These are phyloP conservation scores for Gaeumannomyces sp. DNA, from an alignment of 2,329 filamentous ascomycete species.

Conservation along the genomic window DNA sequence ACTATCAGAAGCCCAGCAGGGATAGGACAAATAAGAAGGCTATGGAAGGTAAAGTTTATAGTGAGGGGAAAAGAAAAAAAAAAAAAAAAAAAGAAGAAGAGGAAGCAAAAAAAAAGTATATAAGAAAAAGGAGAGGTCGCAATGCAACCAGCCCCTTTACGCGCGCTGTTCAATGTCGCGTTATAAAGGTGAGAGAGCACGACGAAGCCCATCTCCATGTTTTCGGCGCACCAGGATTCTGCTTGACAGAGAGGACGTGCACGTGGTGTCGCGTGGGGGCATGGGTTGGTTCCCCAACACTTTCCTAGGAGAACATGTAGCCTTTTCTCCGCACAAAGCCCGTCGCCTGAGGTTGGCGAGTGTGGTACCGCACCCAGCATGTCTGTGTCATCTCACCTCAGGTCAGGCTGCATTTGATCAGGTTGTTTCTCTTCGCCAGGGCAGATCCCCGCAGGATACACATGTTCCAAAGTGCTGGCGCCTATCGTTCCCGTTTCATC, in stretches of 20 bases:
- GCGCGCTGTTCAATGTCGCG: too few relatives aligned
- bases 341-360: not conserved
- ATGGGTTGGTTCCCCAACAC: not conserved
- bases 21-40: too few relatives aligned
- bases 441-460: conserved; percentile 6
- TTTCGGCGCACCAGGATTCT: too few relatives aligned
- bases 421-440: conserved; percentile 7
- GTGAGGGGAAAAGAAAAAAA: too few relatives aligned
- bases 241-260: not conserved
- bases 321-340: not conserved
- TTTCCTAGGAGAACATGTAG: not conserved
- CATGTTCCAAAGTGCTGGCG: conserved; percentile 6
- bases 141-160: too few relatives aligned
- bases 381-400: conserved; percentile 10
- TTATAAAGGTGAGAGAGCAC: not conserved
- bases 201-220: not conserved
- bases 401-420: conserved; percentile 6
- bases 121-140: too few relatives aligned
- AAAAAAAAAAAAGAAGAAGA: too few relatives aligned
- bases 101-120: too few relatives aligned
- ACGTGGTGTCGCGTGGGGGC: not conserved
- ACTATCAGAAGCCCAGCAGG: too few relatives aligned
- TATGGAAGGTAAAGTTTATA: too few relatives aligned
- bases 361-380: not conserved
- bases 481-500: conserved; percentile 14